Base-by-base conservation (phyloP, 768 basidiomycete genomes). In the Saitozyma sp. region DNA sequence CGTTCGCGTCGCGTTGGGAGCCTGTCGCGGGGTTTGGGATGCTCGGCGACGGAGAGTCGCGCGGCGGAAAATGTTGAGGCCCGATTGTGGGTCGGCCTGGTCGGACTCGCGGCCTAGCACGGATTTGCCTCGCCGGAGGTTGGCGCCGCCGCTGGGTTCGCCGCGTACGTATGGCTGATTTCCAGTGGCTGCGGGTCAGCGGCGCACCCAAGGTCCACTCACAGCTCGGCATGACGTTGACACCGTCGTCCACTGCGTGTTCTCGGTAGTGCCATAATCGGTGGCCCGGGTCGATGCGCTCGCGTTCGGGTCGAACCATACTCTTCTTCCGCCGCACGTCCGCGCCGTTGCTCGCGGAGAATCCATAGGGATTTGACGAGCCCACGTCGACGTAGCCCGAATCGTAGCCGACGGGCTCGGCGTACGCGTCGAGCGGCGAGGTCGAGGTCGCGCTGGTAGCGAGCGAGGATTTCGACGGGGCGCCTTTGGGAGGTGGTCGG, bases 201-300 rank as follows among this genome's bases (percentile, higher is more conserved):
- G 37, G 13, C 40, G 52, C 37, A 17, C 19, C 0, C 6, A 9
- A 17, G 38, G 9, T 6, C 16, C 58, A 86, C 91, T 69, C 74
- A 95, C 92, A 85, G 50, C 91, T 93, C 37, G 92, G 89, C 77
- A 87, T 82, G 11, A 92, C 84, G 53, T 84, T 84, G 41, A 81
- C 81, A n/a, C 86, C 84, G 72, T 89, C 87, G 59, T 88, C 86
- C 20, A 89, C 88, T 17, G 91, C 91, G 80, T 90, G 92, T 61
- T 84, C 86, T 58, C 91, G 87, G 81, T 98, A 98, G 80, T 97
- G 89, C 88, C 89, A 98, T 72, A 93, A 88, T 54, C 92, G 85
- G 82, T 97, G 92, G 48, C 87, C 87, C 9, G 93, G 92, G 73
- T 97, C 93, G 69, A 97, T 91, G 83, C 94, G 92, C 83, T 96